phyloP scores from a whole-genome alignment of 2,329 filamentous ascomycete genomes.

The Thermoascus crustaceus region DNA sequence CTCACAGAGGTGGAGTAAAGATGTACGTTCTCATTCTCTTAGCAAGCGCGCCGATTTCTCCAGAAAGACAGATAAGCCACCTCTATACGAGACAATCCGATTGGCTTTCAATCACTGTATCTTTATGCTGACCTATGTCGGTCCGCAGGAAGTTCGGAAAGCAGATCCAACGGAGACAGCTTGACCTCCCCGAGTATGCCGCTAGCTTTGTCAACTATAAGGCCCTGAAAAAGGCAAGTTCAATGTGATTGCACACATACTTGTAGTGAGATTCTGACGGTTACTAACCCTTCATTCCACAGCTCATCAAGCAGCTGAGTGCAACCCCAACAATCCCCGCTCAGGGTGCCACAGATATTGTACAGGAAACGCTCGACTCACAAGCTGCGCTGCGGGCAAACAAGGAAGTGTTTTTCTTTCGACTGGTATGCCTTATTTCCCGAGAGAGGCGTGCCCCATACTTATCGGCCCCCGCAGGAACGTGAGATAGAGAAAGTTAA shows the following conservation, averaged over 20 bases:
- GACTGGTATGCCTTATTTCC: conserved; percentile 57
- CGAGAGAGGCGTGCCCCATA: not conserved
- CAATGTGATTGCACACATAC: not conserved
- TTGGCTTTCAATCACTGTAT: too few species aligned
- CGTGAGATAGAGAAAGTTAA: conserved; percentile 98
- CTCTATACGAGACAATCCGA: too few species aligned
- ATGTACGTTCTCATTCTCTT: conserved; percentile 12
- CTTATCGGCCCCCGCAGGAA: conserved; percentile 53
- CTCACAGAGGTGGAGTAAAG: conserved; percentile 8
- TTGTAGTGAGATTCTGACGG: not conserved
- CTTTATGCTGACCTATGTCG: not conserved
- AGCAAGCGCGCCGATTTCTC: too few species aligned
- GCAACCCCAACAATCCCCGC: conserved; percentile 77
- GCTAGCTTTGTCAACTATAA: conserved; percentile 99
- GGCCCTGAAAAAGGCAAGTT: conserved; percentile 82
- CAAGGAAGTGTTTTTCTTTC: conserved; percentile 98
- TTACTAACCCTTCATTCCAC: conserved; percentile 14
- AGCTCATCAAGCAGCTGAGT: conserved; percentile 98
- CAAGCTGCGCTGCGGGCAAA: conserved; percentile 89
- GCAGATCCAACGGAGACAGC: conserved; percentile 97
- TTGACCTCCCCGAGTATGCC: conserved; percentile 98
- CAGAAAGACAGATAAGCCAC: too few species aligned
- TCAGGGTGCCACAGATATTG: conserved; percentile 51
- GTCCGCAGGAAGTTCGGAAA: conserved; percentile 92
- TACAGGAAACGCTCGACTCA: conserved; percentile 54